These are phyloP conservation scores for Pseudocercospora fijiensis DNA, from an alignment of 2,329 filamentous ascomycete genomes.

Conservation along the genomic window DNA sequence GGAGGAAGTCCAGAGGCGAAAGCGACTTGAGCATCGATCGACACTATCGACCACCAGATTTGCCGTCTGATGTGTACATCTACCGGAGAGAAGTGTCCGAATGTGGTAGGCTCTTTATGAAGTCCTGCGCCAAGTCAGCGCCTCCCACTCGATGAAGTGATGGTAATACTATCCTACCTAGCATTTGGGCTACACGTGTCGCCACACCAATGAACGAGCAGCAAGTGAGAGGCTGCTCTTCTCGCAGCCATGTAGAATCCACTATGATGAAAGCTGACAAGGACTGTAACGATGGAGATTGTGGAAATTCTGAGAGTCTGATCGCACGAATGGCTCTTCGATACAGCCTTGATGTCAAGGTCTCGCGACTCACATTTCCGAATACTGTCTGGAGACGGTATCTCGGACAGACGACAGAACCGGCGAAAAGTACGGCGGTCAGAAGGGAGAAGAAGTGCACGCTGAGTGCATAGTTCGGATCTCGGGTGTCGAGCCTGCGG, in stretches of 20 bases:
- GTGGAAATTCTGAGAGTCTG: constrained; percentile 40
- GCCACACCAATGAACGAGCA: constrained; percentile 51
- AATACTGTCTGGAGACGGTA: constrained; percentile 25
- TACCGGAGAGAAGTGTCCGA: constrained; percentile 44
- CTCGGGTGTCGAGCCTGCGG: constrained; percentile 20
- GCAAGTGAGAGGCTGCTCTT: constrained; percentile 51
- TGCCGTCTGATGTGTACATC: constrained; percentile 49
- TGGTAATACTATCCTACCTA: constrained; percentile 33
- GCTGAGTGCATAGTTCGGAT: constrained; percentile 24
- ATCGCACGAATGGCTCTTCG: constrained; percentile 27
- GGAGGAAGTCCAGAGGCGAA: constrained; percentile 51
- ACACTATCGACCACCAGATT: constrained; percentile 52
- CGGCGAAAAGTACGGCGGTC: constrained; percentile 28
- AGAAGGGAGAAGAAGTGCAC: constrained; percentile 27
- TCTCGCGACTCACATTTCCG: constrained; percentile 25
- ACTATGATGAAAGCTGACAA: constrained; percentile 48
- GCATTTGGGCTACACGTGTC: constrained; percentile 49
- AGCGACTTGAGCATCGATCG: constrained; percentile 51
- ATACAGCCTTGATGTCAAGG: constrained; percentile 25
- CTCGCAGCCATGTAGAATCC: constrained; percentile 41
- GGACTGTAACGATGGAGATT: constrained; percentile 47
- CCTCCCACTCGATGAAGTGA: neutral
- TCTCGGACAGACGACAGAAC: constrained; percentile 27
- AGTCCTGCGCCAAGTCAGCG: constrained; percentile 32
- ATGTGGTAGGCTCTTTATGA: constrained; percentile 51